These are phyloP conservation scores for Pleurotus ostreatus DNA, from an alignment of 768 basidiomycete genomes.

Conservation along the genomic window DNA sequence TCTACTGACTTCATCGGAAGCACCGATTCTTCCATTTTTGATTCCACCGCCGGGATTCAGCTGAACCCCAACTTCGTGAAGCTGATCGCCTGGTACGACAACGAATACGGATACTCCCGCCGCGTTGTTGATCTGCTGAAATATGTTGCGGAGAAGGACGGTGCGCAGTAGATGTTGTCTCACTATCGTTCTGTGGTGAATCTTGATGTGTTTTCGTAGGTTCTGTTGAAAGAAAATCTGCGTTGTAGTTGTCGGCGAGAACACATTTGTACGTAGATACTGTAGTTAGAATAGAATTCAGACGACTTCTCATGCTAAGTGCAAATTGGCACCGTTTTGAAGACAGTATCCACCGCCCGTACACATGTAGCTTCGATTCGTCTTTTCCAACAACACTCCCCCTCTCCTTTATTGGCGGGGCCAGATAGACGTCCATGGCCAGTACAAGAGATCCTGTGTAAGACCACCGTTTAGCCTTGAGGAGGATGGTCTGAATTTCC, in stretches of 20 bases:
- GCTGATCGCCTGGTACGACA: conserved; percentile 94
- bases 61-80: conserved; percentile 94
- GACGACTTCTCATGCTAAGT: too few species aligned
- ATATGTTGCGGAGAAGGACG: conserved; percentile 75
- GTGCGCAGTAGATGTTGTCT: conserved; percentile 12
- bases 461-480: too few species aligned
- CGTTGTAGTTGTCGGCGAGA: background rate
- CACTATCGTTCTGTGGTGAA: background rate
- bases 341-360: too few species aligned
- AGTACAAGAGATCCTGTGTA: too few species aligned
- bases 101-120: conserved; percentile 94
- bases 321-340: too few species aligned
- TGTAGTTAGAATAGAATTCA: too few species aligned
- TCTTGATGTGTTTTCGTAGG: background rate
- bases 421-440: too few species aligned
- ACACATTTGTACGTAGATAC: too few species aligned
- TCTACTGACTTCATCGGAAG: conserved; percentile 90
- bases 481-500: too few species aligned
- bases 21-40: conserved; percentile 84
- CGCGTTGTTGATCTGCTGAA: conserved; percentile 89
- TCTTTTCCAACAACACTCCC: too few species aligned
- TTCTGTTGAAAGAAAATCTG: background rate
- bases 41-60: conserved; percentile 88
- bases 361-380: too few species aligned
- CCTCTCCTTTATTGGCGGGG: too few species aligned